Evolutionary conservation across 768 basidiomycete genomes (phyloP), one percentile per base, ranked within the genome.

Genomic region (Kwoniella newhampshirensis): DNA sequence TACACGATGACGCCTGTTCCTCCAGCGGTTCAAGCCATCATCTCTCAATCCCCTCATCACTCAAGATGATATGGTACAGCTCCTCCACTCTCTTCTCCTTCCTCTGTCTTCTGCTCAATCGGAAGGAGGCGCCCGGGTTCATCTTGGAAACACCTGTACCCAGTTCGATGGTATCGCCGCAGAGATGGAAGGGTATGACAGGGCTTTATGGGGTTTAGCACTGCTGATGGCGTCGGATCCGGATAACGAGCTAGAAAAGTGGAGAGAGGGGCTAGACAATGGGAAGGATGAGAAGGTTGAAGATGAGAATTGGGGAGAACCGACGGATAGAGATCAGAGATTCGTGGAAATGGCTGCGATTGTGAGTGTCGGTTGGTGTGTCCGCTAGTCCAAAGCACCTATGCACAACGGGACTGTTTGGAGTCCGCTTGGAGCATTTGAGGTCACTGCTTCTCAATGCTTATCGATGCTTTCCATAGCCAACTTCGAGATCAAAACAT

Each of bases 341-440:
- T 88, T 87, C 85, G 87, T 88, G 0, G 87, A 88, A 73, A 87
- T 86, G 76, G 85, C 85, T 50, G 83, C 87, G 3, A 85, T 87
- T 59, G 87, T 69, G 57, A 36, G 67, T 63, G 8, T 23, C 25
- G 3, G 18, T 17, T 4, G 18, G 8, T 5, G 27, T 17, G 32
- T 23, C n/a, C n/a, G n/a, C n/a, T n/a, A n/a, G n/a, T n/a, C n/a
- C n/a, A n/a, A n/a, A n/a, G n/a, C n/a, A n/a, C n/a, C n/a, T n/a
- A n/a, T n/a, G n/a, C n/a, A n/a, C n/a, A n/a, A n/a, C n/a, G n/a
- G n/a, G n/a, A n/a, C n/a, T n/a, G n/a, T n/a, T n/a, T n/a, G n/a
- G n/a, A n/a, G n/a, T n/a, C n/a, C n/a, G n/a, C n/a, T n/a, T n/a
- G n/a, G n/a, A n/a, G n/a, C n/a, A n/a, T n/a, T n/a, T n/a, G n/a